phyloP scores from a whole-genome alignment of 345 rosid genomes.

The Clausena lansium region DNA sequence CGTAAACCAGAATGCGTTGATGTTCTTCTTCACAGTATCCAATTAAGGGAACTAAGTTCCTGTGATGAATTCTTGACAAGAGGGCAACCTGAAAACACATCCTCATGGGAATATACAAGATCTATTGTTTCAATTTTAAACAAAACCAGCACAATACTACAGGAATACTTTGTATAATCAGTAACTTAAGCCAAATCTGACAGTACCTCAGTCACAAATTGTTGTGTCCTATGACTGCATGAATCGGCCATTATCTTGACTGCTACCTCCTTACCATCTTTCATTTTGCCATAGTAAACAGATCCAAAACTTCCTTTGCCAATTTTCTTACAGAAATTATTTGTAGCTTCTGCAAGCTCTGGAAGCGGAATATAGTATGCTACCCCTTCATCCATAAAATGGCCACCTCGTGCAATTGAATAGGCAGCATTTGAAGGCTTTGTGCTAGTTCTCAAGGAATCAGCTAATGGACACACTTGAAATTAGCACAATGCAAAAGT shows the following conservation, averaged over 20 bases:
- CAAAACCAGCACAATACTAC: neutral
- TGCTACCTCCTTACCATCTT: conserved; percentile 92
- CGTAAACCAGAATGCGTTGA: conserved; percentile 71
- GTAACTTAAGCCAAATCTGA: neutral
- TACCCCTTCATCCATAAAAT: conserved; percentile 72
- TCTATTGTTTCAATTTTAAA: neutral
- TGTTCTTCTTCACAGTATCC: conserved; percentile 92
- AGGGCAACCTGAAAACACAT: conserved; percentile 66
- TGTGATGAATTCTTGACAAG: conserved; percentile 94
- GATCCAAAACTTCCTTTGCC: conserved; percentile 96
- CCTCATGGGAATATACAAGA: neutral
- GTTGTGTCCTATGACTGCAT: conserved; percentile 60
- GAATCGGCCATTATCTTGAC: conserved; percentile 83
- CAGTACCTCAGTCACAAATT: conserved; percentile 92
- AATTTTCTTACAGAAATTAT: conserved; percentile 64
- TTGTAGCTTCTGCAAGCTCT: conserved; percentile 78
- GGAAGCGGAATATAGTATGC: conserved; percentile 69
- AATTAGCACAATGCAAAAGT: conserved; percentile 7
- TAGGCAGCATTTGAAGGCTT: conserved; percentile 46
- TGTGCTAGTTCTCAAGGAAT: conserved; percentile 38
- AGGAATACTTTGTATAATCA: neutral
- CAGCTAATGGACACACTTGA: conserved; percentile 40
- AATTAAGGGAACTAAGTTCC: conserved; percentile 92
- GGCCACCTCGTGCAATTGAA: conserved; percentile 61
- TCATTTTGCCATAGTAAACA: conserved; percentile 91